phyloP scores from a whole-genome alignment of 1,139 yeast species.

The Citeromyces siamensis region DNA sequence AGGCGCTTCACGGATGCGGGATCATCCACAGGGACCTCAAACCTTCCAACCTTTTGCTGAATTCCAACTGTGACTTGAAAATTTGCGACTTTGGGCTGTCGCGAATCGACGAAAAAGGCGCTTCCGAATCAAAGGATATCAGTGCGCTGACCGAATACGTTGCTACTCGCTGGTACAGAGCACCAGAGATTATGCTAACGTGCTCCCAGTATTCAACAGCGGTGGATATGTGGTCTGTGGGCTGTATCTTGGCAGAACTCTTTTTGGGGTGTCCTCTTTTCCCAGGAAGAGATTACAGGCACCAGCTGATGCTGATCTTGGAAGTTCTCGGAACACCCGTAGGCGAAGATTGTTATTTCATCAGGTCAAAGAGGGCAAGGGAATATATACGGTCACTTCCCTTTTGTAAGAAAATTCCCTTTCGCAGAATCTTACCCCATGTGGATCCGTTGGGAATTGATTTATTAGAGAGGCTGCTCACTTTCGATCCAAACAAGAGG shows the following conservation, averaged over 20 bases:
- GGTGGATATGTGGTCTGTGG: constrained; percentile 94
- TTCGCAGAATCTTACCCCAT: constrained; percentile 32
- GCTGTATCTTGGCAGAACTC: constrained; percentile 93
- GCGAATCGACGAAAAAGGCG: constrained; percentile 28
- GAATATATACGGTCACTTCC: constrained; percentile 76
- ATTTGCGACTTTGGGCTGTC: constrained; percentile 95
- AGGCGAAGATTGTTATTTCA: constrained; percentile 67
- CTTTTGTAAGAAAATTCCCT: constrained; percentile 42
- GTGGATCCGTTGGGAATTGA: constrained; percentile 66
- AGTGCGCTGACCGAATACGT: constrained; percentile 93
- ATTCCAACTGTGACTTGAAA: constrained; percentile 87
- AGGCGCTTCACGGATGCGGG: constrained; percentile 82
- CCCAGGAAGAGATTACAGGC: constrained; percentile 91
- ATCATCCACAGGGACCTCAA: constrained; percentile 90
- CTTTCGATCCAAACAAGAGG: constrained; percentile 72
- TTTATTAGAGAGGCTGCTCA: constrained; percentile 57
- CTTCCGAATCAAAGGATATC: constrained; percentile 3
- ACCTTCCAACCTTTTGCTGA: constrained; percentile 77
- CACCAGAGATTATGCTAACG: constrained; percentile 95
- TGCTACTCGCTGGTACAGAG: constrained; percentile 96
- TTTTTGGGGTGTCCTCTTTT: constrained; percentile 75
- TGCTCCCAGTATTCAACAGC: constrained; percentile 91
- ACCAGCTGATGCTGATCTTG: constrained; percentile 78
- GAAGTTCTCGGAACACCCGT: constrained; percentile 87
- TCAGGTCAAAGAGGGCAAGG: constrained; percentile 75